Conservation (phyloP, 208 protist species). For the Tritrichomonas musculus region DNA sequence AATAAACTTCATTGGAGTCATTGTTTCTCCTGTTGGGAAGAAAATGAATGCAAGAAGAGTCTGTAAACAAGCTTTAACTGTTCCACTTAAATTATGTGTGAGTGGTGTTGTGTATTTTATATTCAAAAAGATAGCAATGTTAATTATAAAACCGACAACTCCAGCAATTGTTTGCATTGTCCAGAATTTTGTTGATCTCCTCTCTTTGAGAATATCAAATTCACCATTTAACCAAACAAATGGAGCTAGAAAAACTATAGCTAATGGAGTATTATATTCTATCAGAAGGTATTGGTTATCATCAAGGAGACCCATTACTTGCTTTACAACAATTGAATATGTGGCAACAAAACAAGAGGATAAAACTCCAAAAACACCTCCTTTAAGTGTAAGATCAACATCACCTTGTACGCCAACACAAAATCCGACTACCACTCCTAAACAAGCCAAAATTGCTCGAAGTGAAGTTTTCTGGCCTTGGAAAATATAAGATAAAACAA, state of each 20-base stretch:
- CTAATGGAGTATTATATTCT: constrained; percentile 57
- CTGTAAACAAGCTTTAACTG: constrained; percentile 56
- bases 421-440: constrained; percentile 59
- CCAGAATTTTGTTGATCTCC: constrained; percentile 48
- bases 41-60: constrained; percentile 50
- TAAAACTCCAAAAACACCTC: constrained; percentile 54
- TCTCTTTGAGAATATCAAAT: not conserved
- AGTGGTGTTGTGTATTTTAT: constrained; percentile 59
- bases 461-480: constrained; percentile 46
- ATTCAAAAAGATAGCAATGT: constrained; percentile 54
- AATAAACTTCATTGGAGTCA: constrained; percentile 37
- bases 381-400: constrained; percentile 44
- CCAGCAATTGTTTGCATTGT: constrained; percentile 51
- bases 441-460: constrained; percentile 42
- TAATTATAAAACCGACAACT: constrained; percentile 55
- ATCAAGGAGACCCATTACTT: constrained; percentile 44
- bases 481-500: constrained; percentile 57
- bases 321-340: constrained; percentile 58
- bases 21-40: constrained; percentile 35
- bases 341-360: constrained; percentile 56
- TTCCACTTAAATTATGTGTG: constrained; percentile 57
- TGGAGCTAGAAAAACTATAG: constrained; percentile 51
- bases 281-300: constrained; percentile 49
- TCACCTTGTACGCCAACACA: constrained; percentile 51
- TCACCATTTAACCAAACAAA: constrained; percentile 53